phyloP scores from a whole-genome alignment of 2,329 filamentous ascomycete species.

The Bretziella fagacearum region DNA sequence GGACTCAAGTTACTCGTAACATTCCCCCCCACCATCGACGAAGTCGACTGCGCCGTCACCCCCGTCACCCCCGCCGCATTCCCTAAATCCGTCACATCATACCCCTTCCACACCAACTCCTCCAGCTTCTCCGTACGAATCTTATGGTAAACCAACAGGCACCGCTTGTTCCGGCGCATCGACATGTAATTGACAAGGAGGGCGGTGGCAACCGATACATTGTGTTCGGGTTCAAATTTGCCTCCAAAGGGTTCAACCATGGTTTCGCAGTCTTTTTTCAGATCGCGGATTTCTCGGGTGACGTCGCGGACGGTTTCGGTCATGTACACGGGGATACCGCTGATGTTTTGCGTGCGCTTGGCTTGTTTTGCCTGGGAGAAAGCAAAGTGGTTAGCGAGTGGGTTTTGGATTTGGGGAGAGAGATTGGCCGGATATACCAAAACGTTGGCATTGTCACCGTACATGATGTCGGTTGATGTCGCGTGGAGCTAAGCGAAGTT shows the following conservation, averaged over 20 bases:
- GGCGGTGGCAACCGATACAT: slow-evolving; percentile 72
- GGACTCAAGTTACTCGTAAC: slow-evolving; percentile 61
- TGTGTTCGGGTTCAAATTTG: slow-evolving; percentile 66
- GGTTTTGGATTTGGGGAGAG: not conserved
- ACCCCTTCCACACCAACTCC: slow-evolving; percentile 80
- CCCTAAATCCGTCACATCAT: slow-evolving; percentile 59
- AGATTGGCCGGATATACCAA: slow-evolving; percentile 8
- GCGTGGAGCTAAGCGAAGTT: too few species aligned
- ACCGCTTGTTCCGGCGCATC: slow-evolving; percentile 92
- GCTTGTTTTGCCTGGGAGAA: slow-evolving; percentile 67
- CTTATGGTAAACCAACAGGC: slow-evolving; percentile 82
- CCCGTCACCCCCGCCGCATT: slow-evolving; percentile 33
- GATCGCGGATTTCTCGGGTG: slow-evolving; percentile 79
- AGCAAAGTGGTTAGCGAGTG: slow-evolving; percentile 5
- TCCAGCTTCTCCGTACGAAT: slow-evolving; percentile 83
- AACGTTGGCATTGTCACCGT: slow-evolving; percentile 16
- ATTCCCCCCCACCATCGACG: slow-evolving; percentile 8
- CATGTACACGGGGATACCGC: slow-evolving; percentile 79
- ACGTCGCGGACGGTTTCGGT: slow-evolving; percentile 77
- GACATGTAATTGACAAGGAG: slow-evolving; percentile 85
- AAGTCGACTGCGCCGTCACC: too few species aligned
- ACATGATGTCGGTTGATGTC: slow-evolving; percentile 9
- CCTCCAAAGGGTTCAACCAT: slow-evolving; percentile 70
- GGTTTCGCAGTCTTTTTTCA: slow-evolving; percentile 68
- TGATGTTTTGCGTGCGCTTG: slow-evolving; percentile 77